These are phyloP conservation scores for Ophiostoma ulmi DNA, from an alignment of 2,329 filamentous ascomycete species.

Conservation along the genomic window DNA sequence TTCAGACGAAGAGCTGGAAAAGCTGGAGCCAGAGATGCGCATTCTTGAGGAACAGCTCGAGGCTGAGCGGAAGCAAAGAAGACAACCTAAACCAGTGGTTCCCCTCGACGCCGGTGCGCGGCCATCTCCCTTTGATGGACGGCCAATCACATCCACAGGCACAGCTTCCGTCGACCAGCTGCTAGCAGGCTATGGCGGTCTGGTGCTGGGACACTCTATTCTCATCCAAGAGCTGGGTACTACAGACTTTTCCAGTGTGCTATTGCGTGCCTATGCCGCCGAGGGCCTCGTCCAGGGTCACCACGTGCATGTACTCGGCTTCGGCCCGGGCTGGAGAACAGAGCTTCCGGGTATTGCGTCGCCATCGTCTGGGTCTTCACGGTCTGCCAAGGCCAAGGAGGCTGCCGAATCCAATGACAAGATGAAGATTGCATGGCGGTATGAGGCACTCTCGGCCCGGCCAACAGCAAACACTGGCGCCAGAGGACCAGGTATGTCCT, in stretches of 20 bases:
- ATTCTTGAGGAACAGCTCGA: constrained; percentile 19
- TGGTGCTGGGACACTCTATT: constrained; percentile 74
- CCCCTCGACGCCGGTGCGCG: constrained; percentile 53
- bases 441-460: constrained; percentile 62
- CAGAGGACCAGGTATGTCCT: neutral
- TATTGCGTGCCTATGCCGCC: constrained; percentile 84
- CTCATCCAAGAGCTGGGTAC: constrained; percentile 85
- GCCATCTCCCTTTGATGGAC: constrained; percentile 83
- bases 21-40: constrained; percentile 24
- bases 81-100: neutral
- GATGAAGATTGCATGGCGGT: constrained; percentile 99
- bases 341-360: constrained; percentile 70
- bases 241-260: constrained; percentile 82
- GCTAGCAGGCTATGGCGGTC: constrained; percentile 77
- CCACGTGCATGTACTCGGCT: constrained; percentile 76
- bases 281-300: constrained; percentile 92
- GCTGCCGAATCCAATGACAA: constrained; percentile 54
- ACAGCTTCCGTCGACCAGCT: constrained; percentile 78
- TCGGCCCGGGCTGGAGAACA: constrained; percentile 72
- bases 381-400: constrained; percentile 38
- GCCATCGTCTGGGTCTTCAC: constrained; percentile 35
- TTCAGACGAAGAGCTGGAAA: constrained; percentile 12
- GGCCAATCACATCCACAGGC: constrained; percentile 84
- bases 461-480: neutral
- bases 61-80: constrained; percentile 17